Base-by-base conservation (phyloP, 768 basidiomycete genomes). In the Imleria badia region DNA sequence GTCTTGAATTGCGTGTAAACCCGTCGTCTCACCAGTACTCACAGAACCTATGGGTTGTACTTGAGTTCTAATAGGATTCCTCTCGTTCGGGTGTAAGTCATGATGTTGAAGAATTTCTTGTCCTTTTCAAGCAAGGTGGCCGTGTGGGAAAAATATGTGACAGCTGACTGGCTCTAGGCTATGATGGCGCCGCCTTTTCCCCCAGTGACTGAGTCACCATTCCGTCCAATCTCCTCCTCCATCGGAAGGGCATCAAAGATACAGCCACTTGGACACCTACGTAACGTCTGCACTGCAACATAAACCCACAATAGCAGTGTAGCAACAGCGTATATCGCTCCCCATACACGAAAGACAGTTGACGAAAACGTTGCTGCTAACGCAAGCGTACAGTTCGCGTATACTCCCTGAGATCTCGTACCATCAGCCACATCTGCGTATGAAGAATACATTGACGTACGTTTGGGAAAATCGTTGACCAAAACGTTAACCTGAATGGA, bases 381-480 rank as follows among this genome's bases (percentile, higher is more conserved):
- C 20, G 73, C 70, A 20, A 88, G 76, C 0, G 85, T 87, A 11
- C 84, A 73, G 57, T 82, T 83, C 2, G 85, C 84, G 58, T 85
- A 87, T 0, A 87, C 86, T n/a, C 81, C 81, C 80, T 82, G 46
- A 22, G 17, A 56, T 41, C 10, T 31, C 17, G 11, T 5, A 42
- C 23, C 7, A 40, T 56, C 43, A 51, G 39, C 48, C 33, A 11
- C 59, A 33, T 19, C 41, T 5, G 26, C 13, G 0, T 38, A 26
- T 1, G 39, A 36, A 45, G 23, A 38, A 20, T 47, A 31, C 7
- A 46, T 30, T 19, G 15, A 47, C 81, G 36, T 58, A 82, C 87
- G 58, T 86, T 87, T 6, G 87, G 87, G 64, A 89, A 89, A 57
- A 88, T 81, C 38, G 85, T 67, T 9, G 83, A 84, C 87, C 87